These are phyloP conservation scores for Hypoxylon sp. DNA, from an alignment of 2,329 filamentous ascomycete species.

Conservation along the genomic window DNA sequence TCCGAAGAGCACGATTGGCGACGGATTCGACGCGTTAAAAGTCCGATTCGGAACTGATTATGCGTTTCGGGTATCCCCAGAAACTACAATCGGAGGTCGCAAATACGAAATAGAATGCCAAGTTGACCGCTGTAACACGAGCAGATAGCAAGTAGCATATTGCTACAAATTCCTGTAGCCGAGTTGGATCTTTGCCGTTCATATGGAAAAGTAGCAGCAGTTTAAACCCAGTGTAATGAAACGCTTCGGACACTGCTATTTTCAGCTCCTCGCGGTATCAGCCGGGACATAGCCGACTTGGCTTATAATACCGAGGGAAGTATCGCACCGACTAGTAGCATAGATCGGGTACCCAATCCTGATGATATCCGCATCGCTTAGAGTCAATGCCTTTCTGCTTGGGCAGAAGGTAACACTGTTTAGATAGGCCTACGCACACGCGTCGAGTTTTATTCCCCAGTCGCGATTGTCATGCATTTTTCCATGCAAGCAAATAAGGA, in stretches of 20 bases:
- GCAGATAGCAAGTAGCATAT: neutral
- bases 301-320: neutral
- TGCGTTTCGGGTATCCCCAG: no score
- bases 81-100: neutral
- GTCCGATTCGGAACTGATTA: no score
- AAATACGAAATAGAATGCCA: neutral
- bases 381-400: neutral
- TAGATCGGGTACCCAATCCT: neutral
- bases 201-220: neutral
- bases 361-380: neutral
- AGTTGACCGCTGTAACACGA: no score
- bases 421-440: neutral
- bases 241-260: neutral
- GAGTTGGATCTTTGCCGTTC: neutral
- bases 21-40: no score
- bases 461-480: constrained; percentile 4
- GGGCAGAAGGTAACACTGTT: neutral
- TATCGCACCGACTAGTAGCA: no score
- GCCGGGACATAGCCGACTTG: neutral
- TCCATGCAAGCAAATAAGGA: constrained; percentile 21
- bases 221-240: neutral
- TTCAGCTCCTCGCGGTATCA: neutral
- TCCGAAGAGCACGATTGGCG: no score
- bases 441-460: neutral
- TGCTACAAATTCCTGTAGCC: neutral